Base-by-base conservation (phyloP, 345 rosid species). In the Linum trigynum region DNA sequence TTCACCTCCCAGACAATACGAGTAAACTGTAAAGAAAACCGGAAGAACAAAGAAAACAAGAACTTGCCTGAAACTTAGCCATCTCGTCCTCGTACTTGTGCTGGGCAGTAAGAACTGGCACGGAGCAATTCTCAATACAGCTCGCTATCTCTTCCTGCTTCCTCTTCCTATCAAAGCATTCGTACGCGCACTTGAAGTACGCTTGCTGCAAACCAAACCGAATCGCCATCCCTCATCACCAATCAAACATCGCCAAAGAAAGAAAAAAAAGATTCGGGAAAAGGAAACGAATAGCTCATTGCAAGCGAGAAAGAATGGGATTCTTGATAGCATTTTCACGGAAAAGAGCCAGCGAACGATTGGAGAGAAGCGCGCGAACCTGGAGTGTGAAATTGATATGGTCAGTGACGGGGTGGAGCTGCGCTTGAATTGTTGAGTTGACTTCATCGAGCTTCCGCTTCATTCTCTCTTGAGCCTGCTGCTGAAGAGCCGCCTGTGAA, bases 371-470 rank as follows among this genome's bases (percentile, higher is more conserved):
- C 8, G 41, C 40, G 39, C 15, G 23, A 2, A 85, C 98, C 86
- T 92, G 98, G 69, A 92, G 94, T 35, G 90, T 90, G 86, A 84
- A 92, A 74, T 85, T 86, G 79, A 92, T 78, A 68, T 92, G 97
- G 68, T 92, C 91, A 77, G 90, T 91, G 8, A 92, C 69, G 5
- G 89, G 85, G 43, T 86, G 64, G 65, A 92, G 96, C 9, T 87
- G 91, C 67, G 83, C 42, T 67, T 90, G 89, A 12, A 91, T 91
- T 17, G 91, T 81, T 1, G 61, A 62, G 72, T 89, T 87, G 12
- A 92, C 97, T 63, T 92, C 80, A 58, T 80, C 75, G 3, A 89
- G 83, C 70, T 80, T 89, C 74, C 74, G 74, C 65, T 85, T 82
- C 73, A 89, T 68, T 66, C 92, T 86, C 53, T 87, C 91, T 39